Conservation (phyloP, 192 early-diverging fungal genomes). For the Coemansia sp. region DNA sequence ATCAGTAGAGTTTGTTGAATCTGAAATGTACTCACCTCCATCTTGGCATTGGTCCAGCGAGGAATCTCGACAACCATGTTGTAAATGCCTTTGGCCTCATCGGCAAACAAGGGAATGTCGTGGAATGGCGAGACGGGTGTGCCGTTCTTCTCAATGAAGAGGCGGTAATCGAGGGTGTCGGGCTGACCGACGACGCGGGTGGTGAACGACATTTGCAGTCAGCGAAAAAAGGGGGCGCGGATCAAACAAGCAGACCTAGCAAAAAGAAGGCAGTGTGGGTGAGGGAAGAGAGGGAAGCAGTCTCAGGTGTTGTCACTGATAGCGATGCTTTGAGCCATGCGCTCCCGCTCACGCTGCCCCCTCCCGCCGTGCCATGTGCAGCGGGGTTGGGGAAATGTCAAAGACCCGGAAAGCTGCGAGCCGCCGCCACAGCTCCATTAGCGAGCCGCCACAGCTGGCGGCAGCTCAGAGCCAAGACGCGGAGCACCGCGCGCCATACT, state of each 20-base stretch:
- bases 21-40: conserved; percentile 58
- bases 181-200: conserved; percentile 80
- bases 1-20: not conserved
- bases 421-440: too few relatives aligned
- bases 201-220: conserved; percentile 52
- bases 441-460: too few relatives aligned
- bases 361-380: not conserved
- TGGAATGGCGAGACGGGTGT: conserved; percentile 91
- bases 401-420: not conserved
- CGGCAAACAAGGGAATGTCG: conserved; percentile 95
- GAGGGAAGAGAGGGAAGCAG: not conserved
- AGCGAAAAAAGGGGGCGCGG: not conserved
- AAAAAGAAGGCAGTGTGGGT: not conserved
- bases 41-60: conserved; percentile 98
- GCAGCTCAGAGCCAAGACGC: too few relatives aligned
- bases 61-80: conserved; percentile 99
- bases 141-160: conserved; percentile 81
- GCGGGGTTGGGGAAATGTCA: not conserved
- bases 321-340: not conserved
- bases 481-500: too few relatives aligned
- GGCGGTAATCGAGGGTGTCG: conserved; percentile 81
- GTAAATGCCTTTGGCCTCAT: conserved; percentile 83
- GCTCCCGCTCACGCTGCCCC: not conserved
- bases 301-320: not conserved
- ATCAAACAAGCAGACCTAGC: not conserved